Percentiles rank a stretch among this genome's conserved stretches.
Conservation (phyloP, 2,329 filamentous ascomycete species). For the Gnomoniopsis sp. region DNA sequence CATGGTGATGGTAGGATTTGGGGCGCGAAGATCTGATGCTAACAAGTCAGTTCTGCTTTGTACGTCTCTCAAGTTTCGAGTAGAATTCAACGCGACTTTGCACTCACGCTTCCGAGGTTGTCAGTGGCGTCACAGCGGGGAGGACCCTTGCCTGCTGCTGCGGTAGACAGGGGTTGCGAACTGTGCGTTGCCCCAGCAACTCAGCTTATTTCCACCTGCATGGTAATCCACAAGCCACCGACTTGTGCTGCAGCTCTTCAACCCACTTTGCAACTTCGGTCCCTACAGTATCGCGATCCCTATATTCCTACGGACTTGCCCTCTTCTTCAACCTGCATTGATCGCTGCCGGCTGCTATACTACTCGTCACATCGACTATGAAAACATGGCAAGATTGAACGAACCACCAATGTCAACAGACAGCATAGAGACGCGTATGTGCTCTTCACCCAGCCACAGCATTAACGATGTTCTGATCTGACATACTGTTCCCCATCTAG, state of each 20-base stretch:
- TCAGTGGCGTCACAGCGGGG: too few species aligned
- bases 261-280: not conserved
- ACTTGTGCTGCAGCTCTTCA: not conserved
- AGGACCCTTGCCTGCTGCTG: too few species aligned
- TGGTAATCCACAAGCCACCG: too few species aligned
- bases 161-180: not conserved
- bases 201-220: too few species aligned
- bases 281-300: constrained; percentile 5
- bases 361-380: constrained; percentile 27
- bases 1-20: constrained; percentile 36
- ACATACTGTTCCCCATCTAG: constrained; percentile 39
- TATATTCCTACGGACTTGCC: constrained; percentile 10
- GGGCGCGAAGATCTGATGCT: not conserved
- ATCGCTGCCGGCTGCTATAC: not conserved
- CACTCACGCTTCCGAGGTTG: too few species aligned
- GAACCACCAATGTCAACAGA: constrained; percentile 67
- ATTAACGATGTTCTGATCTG: not conserved
- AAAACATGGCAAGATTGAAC: constrained; percentile 75
- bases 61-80: too few species aligned
- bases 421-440: constrained; percentile 68
- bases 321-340: not conserved
- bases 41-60: too few species aligned
- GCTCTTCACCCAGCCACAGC: constrained; percentile 9
- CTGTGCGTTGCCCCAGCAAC: not conserved
- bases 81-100: too few species aligned